Evolutionary conservation across 371 early-diverging fungal genomes (phyloP).

Genomic region (Batrachochytrium dendrobatidis): DNA sequence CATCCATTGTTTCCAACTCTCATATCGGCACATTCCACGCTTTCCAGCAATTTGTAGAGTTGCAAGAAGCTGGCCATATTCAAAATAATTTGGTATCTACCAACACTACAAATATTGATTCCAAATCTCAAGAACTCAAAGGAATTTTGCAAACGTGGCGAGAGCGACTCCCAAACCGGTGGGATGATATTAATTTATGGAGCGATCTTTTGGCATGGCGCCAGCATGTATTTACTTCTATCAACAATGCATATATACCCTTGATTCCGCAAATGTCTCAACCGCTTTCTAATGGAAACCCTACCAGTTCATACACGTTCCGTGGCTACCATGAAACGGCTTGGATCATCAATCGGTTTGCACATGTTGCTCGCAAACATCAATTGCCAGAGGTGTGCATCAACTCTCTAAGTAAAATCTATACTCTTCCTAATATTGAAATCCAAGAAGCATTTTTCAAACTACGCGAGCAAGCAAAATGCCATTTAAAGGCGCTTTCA

Average conservation of each 20-base stretch:
- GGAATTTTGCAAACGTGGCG: conserved; percentile 92
- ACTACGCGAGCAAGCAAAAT: conserved; percentile 97
- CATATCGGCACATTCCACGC: conserved; percentile 81
- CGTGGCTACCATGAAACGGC: conserved; percentile 99
- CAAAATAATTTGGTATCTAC: conserved; percentile 72
- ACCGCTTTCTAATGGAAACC: conserved; percentile 34
- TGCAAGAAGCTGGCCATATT: conserved; percentile 85
- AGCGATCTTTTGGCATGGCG: conserved; percentile 96
- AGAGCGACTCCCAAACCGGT: conserved; percentile 92
- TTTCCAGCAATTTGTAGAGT: conserved; percentile 94
- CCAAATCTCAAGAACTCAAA: conserved; percentile 79
- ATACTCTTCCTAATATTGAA: conserved; percentile 98
- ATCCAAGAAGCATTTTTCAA: conserved; percentile 97
- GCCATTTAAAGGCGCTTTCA: conserved; percentile 77
- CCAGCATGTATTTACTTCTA: conserved; percentile 91
- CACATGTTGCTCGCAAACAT: conserved; percentile 95
- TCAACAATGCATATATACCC: conserved; percentile 91
- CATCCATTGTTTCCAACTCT: conserved; percentile 69
- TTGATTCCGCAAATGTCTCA: conserved; percentile 59
- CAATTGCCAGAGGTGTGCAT: conserved; percentile 91
- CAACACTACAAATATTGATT: conserved; percentile 70
- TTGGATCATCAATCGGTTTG: conserved; percentile 99
- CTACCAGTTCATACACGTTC: conserved; percentile 80
- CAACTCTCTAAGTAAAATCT: conserved; percentile 88
- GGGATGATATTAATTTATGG: conserved; percentile 98